Evolutionary conservation across 2,329 filamentous ascomycete genomes (phyloP), one percentile per base, ranked within the genome.

Genomic region (Trichoderma guizhouense): DNA sequence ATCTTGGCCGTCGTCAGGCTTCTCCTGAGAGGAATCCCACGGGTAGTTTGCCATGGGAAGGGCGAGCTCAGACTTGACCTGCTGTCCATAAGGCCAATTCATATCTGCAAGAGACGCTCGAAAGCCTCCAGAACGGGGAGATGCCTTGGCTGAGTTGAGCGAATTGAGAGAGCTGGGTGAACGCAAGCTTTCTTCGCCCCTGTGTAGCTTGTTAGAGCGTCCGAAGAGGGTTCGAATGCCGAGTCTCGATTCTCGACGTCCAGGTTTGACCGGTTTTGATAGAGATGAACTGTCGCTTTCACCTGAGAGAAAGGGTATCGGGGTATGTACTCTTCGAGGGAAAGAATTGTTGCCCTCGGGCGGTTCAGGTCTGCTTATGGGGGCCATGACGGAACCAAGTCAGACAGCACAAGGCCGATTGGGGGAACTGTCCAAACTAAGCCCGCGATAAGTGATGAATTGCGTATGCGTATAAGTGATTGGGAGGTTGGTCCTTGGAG

Each of bases 171-270:
- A 67, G 24, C 64, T 67, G 26, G 79, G 76, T 9, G 79, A 77
- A 4, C 77, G 73, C 5, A 78, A 71, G 6, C 77, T 77, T 32
- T 83, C 81, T 5, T 74, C 71, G 7, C 83, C 80, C 72, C 81
- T 82, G 14, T 76, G 75, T 4, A 78, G 64, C 76, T 82, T 87
- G 24, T n/a, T 55, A 21, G 81, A 81, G 72, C 85, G 83, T 53
- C 83, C 81, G 74, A 90, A 89, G 9, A 90, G 81, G 73, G 80
- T 85, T 68, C 85, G 82, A 63, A 89, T 77, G 4, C 85, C 86
- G 65, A 88, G 76, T 72, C 82, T 85, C 18, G 87, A 89, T 72
- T 88, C 87, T 73, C 87, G 81, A 76, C 81, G 84, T 69, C 77
- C 78, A 28, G 83, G 75, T 74, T 83, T 86, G 61, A 83, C 82